Base-by-base conservation (phyloP, 2,329 filamentous ascomycete genomes). In the Aureobasidium mangrovei region DNA sequence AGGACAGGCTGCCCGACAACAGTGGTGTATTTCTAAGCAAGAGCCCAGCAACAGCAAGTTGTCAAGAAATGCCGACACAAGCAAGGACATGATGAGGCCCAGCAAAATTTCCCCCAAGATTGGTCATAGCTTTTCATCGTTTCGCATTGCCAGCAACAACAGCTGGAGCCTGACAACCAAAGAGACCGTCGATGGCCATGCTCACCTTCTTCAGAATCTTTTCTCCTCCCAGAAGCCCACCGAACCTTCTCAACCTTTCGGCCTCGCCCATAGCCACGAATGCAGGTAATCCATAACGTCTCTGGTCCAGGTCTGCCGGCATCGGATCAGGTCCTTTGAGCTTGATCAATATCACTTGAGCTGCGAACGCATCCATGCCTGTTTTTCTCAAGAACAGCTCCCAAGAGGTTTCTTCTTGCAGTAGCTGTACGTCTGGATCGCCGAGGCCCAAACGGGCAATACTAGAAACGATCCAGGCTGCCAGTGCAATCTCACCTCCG, bases 321-420 rank as follows among this genome's bases (percentile, higher is more conserved):
- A 40, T 36, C 4, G 35, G 31, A 7, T 5, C 29, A 46, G 46
- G 55, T 35, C 10, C 56, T 59, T 74, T 74, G 9, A 82, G 55
- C n/a, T 66, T 65, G 0, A 69, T 70, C 33, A 87, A 68, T 1
- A 88, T 72, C 7, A 74, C 72, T 64, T 89, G 85, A 2, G 86
- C 86, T 2, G 85, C 85, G 64, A 81, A 88, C 0, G 80, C 77
- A 66, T 91, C 90, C 64, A 89, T 66, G 0, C 86, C 86, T 1
- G 77, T 76, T 27, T 75, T 72, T 10, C 85, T 74, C 27, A 91
- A 71, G 58, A 86, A 85, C 7, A 80, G 43, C 65, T 90, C 86
- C 82, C 82, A 86, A 31, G 72, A 65, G 0, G 82, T 83, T 67
- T 88, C 84, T 0, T 80, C 77, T 38, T 56, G 53, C 10, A 64